Base-by-base conservation (phyloP, 1,284 basidiomycete species). In the Apiotrichum akiyoshidainum region DNA sequence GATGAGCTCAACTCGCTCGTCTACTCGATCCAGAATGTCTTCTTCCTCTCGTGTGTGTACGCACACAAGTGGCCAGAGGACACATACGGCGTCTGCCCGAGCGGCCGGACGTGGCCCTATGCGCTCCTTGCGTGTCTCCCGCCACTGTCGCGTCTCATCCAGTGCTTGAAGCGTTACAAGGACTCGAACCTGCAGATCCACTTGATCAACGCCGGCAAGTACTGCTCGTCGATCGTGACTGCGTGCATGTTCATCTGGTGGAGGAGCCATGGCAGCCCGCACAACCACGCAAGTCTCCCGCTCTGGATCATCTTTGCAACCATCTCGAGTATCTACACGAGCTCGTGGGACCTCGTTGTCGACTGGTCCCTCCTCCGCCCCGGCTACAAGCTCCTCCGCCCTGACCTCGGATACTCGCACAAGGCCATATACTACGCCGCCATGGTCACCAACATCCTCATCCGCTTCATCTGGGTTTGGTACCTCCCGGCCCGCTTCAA, bases 161-260 rank as follows among this genome's bases (percentile, higher is more conserved):
- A 98, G 74, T 92, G 90, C 74, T 69, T 95, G 45, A 88, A 87
- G 68, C 90, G 94, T 80, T 97, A 87, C 74, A 77, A 77, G 41
- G 93, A 96, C 73, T 90, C 89, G 10, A 79, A 80, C 45, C 78
- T 88, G 34, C 68, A 80, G 33, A 88, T 88, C 0, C 92, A 97
- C 80, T 79, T 97, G 35, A 84, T 96, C 72, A 97, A 97, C 65
- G 91, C 88, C 55, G 60, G 89, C 11, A 92, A 92, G 78, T 93
- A 93, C 69, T 80, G 77, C 5, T 79, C 82, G 45, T 86, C 86
- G 0, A 85, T 92, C 17, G 42, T 87, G 1, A 81, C 81, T 49
- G 85, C 84, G 68, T 69, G 86, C 7, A 81, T 84, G 57, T 92
- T 89, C 70, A 88, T 82, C 62, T 72, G 84, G 47, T 95, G 91